phyloP scores from a whole-genome alignment of 2,329 filamentous ascomycete genomes.

The Calycina herbarum region DNA sequence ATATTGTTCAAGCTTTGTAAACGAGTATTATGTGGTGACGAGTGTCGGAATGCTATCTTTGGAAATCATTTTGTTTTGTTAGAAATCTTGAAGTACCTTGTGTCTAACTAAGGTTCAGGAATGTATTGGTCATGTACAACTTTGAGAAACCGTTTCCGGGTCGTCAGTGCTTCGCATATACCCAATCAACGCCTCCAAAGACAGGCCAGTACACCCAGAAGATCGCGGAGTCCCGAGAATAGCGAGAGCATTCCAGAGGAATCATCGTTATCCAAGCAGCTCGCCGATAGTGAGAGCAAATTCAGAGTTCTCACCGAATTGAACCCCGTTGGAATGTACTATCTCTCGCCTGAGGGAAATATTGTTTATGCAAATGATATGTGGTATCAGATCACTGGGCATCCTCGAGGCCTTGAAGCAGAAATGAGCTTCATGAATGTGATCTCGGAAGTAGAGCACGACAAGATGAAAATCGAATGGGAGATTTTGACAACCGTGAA shows the following conservation, averaged over 20 bases:
- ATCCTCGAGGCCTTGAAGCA: conserved; percentile 38
- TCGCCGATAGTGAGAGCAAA: conserved; percentile 65
- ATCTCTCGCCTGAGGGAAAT: conserved; percentile 48
- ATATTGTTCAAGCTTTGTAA: too few relatives aligned
- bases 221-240: neutral
- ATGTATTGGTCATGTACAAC: conserved; percentile 71
- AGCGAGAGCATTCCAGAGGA: conserved; percentile 16
- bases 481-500: conserved; percentile 22
- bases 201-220: conserved; percentile 18
- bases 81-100: neutral
- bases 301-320: conserved; percentile 82
- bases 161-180: conserved; percentile 44
- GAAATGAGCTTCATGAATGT: conserved; percentile 43
- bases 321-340: conserved; percentile 79
- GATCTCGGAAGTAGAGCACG: conserved; percentile 37
- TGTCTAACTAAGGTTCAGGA: neutral
- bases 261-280: conserved; percentile 19
- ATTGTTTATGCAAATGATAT: conserved; percentile 73
- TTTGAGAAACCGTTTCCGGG: conserved; percentile 30
- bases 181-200: conserved; percentile 30
- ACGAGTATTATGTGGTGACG: too few relatives aligned
- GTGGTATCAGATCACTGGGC: conserved; percentile 57
- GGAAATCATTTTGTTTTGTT: neutral
- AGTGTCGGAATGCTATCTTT: neutral
- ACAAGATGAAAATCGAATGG: conserved; percentile 26